Evolutionary conservation across 768 basidiomycete species (phyloP).

Genomic region (Phlegmacium glaucopus): DNA sequence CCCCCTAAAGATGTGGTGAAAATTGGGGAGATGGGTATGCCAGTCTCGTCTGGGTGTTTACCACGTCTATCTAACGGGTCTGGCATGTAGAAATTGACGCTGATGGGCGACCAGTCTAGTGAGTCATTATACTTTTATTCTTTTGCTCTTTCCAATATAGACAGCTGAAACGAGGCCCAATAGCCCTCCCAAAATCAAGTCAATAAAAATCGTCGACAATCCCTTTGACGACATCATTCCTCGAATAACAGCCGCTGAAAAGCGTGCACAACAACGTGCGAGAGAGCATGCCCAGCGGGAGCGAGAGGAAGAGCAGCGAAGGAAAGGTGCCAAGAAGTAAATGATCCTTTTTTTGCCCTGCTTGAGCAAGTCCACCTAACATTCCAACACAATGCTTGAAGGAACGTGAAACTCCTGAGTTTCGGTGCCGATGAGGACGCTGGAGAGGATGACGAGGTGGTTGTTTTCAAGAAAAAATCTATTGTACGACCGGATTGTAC

Average conservation of each 20-base stretch:
- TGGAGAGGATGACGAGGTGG: conserved; percentile 54
- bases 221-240: conserved; percentile 95
- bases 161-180: not conserved
- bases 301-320: conserved; percentile 69
- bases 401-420: conserved; percentile 86
- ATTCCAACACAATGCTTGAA: conserved; percentile 24
- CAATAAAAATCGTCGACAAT: conserved; percentile 83
- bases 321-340: conserved; percentile 86
- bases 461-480: conserved; percentile 69
- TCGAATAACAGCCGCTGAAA: conserved; percentile 93
- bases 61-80: too few relatives aligned
- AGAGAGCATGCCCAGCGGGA: conserved; percentile 72
- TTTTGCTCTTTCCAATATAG: not conserved
- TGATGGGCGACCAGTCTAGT: conserved; percentile 82
- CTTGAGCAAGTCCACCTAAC: not conserved
- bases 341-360: conserved; percentile 16
- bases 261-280: conserved; percentile 78
- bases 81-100: conserved; percentile 57
- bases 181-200: conserved; percentile 90
- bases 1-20: conserved; percentile 90
- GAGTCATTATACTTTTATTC: conserved; percentile 22
- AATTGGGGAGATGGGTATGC: conserved; percentile 80
- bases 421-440: conserved; percentile 77
- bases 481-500: conserved; percentile 82
- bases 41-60: too few relatives aligned